A percentile compares a stretch with the other conserved stretches of the same genome.
These are phyloP conservation scores for Fagus crenata DNA, from an alignment of 306 rosid species.

Conservation along the genomic window DNA sequence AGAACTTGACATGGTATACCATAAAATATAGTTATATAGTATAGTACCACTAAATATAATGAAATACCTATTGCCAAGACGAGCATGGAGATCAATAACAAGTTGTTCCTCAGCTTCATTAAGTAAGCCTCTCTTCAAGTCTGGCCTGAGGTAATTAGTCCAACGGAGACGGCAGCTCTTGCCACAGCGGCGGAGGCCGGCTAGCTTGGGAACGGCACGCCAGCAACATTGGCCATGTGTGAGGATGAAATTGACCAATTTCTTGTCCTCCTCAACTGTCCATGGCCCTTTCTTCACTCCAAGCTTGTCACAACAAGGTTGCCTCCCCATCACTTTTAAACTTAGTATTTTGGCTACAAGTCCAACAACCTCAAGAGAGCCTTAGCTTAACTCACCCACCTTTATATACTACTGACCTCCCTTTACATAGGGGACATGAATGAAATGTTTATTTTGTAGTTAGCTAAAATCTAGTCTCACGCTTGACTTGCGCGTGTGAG, in stretches of 20 bases:
- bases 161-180: constrained; percentile 97
- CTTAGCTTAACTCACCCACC: constrained; percentile 51
- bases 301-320: constrained; percentile 95
- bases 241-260: constrained; percentile 77
- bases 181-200: constrained; percentile 91
- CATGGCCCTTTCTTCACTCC: constrained; percentile 98
- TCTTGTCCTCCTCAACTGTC: constrained; percentile 94
- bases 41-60: too few species aligned
- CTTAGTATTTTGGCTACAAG: constrained; percentile 26
- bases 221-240: constrained; percentile 96
- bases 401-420: constrained; percentile 34
- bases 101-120: constrained; percentile 69
- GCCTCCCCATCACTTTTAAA: constrained; percentile 68
- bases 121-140: constrained; percentile 83
- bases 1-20: background rate
- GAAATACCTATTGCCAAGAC: constrained; percentile 86
- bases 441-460: background rate
- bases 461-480: constrained; percentile 10
- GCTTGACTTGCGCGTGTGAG: constrained; percentile 22
- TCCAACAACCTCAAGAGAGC: constrained; percentile 28
- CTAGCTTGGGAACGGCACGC: constrained; percentile 96
- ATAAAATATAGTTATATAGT: background rate
- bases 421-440: constrained; percentile 1
- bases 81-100: constrained; percentile 88
- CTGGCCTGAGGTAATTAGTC: constrained; percentile 94